These are phyloP conservation scores for Coelastrella sp. DNA, from an alignment of 139 green algal genomes.

Conservation along the genomic window DNA sequence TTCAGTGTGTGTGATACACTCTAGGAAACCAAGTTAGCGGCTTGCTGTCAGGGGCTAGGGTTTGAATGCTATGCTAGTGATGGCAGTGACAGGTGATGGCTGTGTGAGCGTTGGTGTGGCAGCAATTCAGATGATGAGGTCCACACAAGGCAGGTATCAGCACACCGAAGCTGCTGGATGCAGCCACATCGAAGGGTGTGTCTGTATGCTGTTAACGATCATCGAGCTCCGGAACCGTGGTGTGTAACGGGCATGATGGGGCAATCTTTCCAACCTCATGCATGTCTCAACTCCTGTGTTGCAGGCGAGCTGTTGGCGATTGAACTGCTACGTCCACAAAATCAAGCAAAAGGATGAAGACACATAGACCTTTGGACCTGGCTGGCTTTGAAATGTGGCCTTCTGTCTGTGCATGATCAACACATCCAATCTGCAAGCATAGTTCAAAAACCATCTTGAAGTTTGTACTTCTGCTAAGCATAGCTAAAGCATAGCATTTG, in stretches of 20 bases:
- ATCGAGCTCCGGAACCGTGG: neutral
- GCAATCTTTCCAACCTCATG: no score
- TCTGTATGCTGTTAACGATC: neutral
- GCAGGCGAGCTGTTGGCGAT: conserved; percentile 49
- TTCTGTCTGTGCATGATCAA: no score
- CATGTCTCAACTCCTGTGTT: no score
- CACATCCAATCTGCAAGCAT: no score
- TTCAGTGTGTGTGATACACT: no score
- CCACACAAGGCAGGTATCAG: conserved; percentile 62
- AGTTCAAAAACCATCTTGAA: no score
- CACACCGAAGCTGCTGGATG: conserved; percentile 52
- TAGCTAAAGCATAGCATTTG: no score
- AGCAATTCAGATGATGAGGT: conserved; percentile 16
- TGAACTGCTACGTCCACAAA: neutral
- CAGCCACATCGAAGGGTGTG: no score
- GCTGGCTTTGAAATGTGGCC: no score
- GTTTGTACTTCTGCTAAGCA: no score
- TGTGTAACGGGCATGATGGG: no score
- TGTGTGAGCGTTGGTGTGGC: conserved; percentile 51
- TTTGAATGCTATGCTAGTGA: conserved; percentile 35
- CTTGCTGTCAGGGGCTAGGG: conserved; percentile 12
- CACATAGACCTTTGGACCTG: conserved; percentile 57
- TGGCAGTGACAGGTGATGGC: conserved; percentile 52
- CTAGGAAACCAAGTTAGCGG: conserved; percentile 7
- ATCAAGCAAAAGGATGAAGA: conserved; percentile 60